Evolutionary conservation across 2,329 filamentous ascomycete species (phyloP).

Genomic region (Stachybotrys chlorohalonatus): DNA sequence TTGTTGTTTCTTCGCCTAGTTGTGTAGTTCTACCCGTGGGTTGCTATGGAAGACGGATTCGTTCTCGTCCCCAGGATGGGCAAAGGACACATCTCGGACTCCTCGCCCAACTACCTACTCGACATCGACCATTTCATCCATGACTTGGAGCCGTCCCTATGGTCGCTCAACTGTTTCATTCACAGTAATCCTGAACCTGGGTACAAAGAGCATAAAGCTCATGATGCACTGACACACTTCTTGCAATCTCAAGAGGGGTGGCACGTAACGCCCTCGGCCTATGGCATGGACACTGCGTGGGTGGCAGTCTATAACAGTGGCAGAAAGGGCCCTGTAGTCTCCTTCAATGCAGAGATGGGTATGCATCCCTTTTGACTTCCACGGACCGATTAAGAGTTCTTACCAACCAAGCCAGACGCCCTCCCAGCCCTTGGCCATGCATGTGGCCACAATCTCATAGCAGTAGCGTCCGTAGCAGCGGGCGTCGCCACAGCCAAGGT

Average conservation of each 20-base stretch:
- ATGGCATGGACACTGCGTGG: slow-evolving; percentile 33
- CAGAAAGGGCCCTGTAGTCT: slow-evolving; percentile 23
- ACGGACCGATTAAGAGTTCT: background rate
- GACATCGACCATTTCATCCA: slow-evolving; percentile 37
- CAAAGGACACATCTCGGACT: background rate
- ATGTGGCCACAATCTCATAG: slow-evolving; percentile 46
- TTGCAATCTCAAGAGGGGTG: slow-evolving; percentile 21
- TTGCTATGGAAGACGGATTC: slow-evolving; percentile 3
- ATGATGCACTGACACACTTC: slow-evolving; percentile 28
- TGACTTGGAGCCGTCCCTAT: slow-evolving; percentile 46
- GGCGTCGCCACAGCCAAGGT: slow-evolving; percentile 15
- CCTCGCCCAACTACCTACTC: background rate
- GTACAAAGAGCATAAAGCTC: slow-evolving; percentile 31
- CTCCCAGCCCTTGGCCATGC: slow-evolving; percentile 42
- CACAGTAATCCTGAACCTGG: slow-evolving; percentile 34
- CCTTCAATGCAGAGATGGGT: slow-evolving; percentile 24
- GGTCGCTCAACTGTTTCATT: slow-evolving; percentile 40
- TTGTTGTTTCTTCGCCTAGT: no score
- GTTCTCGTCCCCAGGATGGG: slow-evolving; percentile 2
- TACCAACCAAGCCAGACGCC: slow-evolving; percentile 25
- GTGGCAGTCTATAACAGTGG: slow-evolving; percentile 27
- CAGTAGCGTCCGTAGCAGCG: slow-evolving; percentile 35
- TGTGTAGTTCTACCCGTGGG: no score
- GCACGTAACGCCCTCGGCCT: slow-evolving; percentile 28
- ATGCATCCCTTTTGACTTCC: background rate